A percentile compares a stretch with the other conserved stretches of the same genome.
phyloP scores from a whole-genome alignment of 768 basidiomycete genomes.

The Collybia mongolica region DNA sequence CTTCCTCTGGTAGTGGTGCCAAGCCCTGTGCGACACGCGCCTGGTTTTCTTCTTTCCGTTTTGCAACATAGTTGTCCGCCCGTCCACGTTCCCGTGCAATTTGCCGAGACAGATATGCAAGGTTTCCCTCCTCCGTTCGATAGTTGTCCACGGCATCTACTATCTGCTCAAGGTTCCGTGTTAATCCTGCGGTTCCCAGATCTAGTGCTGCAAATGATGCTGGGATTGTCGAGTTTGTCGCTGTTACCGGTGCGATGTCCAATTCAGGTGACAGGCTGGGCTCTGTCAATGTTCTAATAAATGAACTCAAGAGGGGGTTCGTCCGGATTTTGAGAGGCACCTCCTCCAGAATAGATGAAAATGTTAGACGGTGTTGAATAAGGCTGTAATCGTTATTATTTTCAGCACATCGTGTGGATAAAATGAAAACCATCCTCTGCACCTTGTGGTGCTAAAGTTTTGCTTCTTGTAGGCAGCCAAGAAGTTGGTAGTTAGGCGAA shows the following conservation, averaged over 20 bases:
- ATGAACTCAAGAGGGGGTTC: slow-evolving; percentile 76
- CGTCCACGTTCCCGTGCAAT: slow-evolving; percentile 81
- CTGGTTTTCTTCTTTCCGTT: slow-evolving; percentile 88
- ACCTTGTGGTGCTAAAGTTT: slow-evolving; percentile 88
- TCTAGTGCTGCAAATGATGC: slow-evolving; percentile 70
- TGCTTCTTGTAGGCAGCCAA: slow-evolving; percentile 78
- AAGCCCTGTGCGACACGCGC: slow-evolving; percentile 78
- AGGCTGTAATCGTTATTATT: slow-evolving; percentile 47
- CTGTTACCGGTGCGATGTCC: slow-evolving; percentile 36
- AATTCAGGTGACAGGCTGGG: slow-evolving; percentile 37
- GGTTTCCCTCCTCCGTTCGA: slow-evolving; percentile 89
- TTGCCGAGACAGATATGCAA: slow-evolving; percentile 85
- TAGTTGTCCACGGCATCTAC: slow-evolving; percentile 84
- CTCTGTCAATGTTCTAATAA: slow-evolving; percentile 64
- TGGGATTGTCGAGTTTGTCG: slow-evolving; percentile 40
- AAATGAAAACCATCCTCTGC: slow-evolving; percentile 20
- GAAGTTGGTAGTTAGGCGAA: slow-evolving; percentile 77
- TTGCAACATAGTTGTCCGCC: slow-evolving; percentile 77
- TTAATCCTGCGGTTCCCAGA: slow-evolving; percentile 66
- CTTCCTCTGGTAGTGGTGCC: slow-evolving; percentile 84
- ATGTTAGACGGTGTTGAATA: slow-evolving; percentile 77
- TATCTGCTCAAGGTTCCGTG: slow-evolving; percentile 79
- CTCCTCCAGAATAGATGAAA: slow-evolving; percentile 84
- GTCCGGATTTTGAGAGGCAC: slow-evolving; percentile 83
- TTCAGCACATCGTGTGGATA: slow-evolving; percentile 12